Base-by-base conservation (phyloP, 2,329 filamentous ascomycete genomes). In the Pestalotiopsis fici region DNA sequence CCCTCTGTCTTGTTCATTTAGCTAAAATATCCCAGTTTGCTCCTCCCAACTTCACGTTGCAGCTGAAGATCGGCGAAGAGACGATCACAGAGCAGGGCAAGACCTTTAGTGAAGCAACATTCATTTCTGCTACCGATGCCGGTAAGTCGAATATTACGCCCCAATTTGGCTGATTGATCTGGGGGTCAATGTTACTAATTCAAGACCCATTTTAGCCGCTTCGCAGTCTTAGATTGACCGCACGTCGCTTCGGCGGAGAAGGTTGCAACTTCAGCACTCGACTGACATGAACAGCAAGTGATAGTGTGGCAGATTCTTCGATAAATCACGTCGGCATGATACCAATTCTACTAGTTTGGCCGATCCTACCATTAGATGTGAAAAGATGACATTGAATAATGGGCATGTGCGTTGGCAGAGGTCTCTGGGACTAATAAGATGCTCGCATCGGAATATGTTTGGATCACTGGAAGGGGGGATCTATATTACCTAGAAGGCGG, bases 81-180 rank as follows among this genome's bases (percentile, higher is more conserved):
- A 92, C 95, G 74, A 87, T 90, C 69, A 84, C 86, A 21, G 95
- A 98, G 80, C 85, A 94, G 76, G 96, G 96, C 60, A 84, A 82
- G 59, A 82, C 97, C 65, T 97, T 97, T 81, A 89, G 88, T 67
- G 96, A 99, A 83, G 94, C 96, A 2, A 98, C 95, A n/a, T 99
- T 98, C 83, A 97, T 99, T 81, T 94, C 92, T 64, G 91, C 71
- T 7, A 66, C 37, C 11, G 64, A 66, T 28, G 23, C 56, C 23
- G 64, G 62, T 64, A 64, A n/a, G 47, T 35, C n/a, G 31, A 35
- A 35, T 35, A 35, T 6, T 11, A 11, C 31, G 31, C 31, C 11
- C 31, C 31, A n/a, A 23, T 27, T 13, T 25, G 18, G 5, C 18
- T 27, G 27, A 27, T 57, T 4, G 9, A 35, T 15, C 28, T 39